Evolutionary conservation across 2,329 filamentous ascomycete species (phyloP).

Genomic region (Elsinoe arachidis): DNA sequence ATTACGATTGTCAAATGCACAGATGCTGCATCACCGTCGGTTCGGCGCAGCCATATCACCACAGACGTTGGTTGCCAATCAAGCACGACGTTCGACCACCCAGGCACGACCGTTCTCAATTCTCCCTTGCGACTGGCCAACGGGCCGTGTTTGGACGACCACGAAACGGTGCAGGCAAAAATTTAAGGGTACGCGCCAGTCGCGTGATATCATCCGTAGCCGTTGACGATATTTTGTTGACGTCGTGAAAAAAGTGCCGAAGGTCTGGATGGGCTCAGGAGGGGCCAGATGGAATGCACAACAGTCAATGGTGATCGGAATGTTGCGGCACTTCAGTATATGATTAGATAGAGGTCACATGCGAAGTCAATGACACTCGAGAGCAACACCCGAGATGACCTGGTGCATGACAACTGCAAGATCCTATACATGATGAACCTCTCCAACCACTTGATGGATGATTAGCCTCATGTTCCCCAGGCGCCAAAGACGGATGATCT

Average conservation of each 20-base stretch:
- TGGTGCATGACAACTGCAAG: background rate
- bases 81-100: slow-evolving; percentile 6
- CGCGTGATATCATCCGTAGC: background rate
- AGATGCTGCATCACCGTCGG: background rate
- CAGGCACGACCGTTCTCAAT: background rate
- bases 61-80: slow-evolving; percentile 9
- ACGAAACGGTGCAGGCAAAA: background rate
- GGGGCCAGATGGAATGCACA: background rate
- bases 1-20: no score
- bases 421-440: background rate
- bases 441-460: background rate
- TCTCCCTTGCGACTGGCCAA: slow-evolving; percentile 6
- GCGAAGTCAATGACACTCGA: background rate
- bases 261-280: background rate
- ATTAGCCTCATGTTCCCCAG: slow-evolving; percentile 4
- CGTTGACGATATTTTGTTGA: slow-evolving; percentile 9
- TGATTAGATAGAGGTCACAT: background rate
- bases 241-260: background rate
- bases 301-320: background rate
- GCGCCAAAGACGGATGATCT: background rate
- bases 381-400: background rate
- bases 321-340: background rate
- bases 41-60: slow-evolving; percentile 10
- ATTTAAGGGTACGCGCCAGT: background rate
- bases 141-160: slow-evolving; percentile 12